Evolutionary conservation across 192 early-diverging fungal genomes (phyloP).

Genomic region (Neocallimastix lanati): DNA sequence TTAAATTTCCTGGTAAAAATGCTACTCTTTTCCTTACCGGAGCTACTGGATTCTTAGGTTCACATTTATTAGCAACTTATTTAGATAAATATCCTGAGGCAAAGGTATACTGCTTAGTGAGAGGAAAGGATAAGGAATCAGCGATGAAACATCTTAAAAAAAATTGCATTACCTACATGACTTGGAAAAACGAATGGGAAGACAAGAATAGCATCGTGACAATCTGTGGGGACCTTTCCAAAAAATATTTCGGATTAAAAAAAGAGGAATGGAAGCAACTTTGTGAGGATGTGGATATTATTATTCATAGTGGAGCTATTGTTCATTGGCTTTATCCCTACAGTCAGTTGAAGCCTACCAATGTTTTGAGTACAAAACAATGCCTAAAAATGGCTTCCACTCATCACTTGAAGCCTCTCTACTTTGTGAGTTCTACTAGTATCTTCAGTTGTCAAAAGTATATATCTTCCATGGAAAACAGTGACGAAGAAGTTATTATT

Average conservation of each 20-base stretch:
- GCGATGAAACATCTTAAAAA: conserved; percentile 54
- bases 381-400: conserved; percentile 52
- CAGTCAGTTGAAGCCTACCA: conserved; percentile 69
- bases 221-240: conserved; percentile 65
- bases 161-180: conserved; percentile 53
- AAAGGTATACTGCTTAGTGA: conserved; percentile 63
- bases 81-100: conserved; percentile 37
- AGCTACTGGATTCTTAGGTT: conserved; percentile 75
- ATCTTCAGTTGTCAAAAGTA: no score
- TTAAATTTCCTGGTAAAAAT: no score
- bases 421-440: conserved; percentile 89
- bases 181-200: conserved; percentile 60
- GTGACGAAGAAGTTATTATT: no score
- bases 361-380: conserved; percentile 75
- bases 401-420: conserved; percentile 57
- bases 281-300: conserved; percentile 41
- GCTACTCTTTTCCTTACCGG: neutral
- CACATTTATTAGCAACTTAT: conserved; percentile 65
- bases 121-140: conserved; percentile 40
- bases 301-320: conserved; percentile 94
- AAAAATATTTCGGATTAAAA: conserved; percentile 53
- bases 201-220: conserved; percentile 43
- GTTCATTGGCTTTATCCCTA: conserved; percentile 99
- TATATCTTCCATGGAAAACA: no score
- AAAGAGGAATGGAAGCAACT: conserved; percentile 49